Evolutionary conservation across 371 early-diverging fungal species (phyloP), one percentile per base, ranked within the genome.

Genomic region (Coemansia sp.): DNA sequence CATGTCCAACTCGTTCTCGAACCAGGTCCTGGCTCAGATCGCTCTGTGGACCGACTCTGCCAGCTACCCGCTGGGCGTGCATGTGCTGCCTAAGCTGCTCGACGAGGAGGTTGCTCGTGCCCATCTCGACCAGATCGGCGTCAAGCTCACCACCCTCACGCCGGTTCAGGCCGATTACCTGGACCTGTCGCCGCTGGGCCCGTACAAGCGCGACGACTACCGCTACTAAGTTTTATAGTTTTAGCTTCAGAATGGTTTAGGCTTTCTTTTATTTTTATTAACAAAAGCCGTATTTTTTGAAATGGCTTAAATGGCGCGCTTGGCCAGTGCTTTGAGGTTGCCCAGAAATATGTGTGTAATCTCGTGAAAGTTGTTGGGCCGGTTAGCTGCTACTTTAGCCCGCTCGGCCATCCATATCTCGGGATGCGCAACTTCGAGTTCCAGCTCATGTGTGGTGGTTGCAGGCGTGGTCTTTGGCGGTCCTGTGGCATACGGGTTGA

Each of bases 1-100:
- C 87, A 99, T 98, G 99, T 93, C 94, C 88, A 95, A 93, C 92
- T 97, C 98, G 66, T 99, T 99, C 90, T 89, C 93, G 75, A 97
- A 97, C 93, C 99, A 99, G 89, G 93, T 92, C 66, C 87, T 99
- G 70, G 99, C 99, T 73, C 98, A 97, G 86, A 94, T 99, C 68
- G 94, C 97, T 68, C 89, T 99, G 78, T 99, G 97, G 97, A 97
- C 94, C 71, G 91, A 95, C 82, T 84, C 86, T 65, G 85, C 80
- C 23, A 80, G 88, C 68, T 97, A 92, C 90, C 89, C 94, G 62
- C 85, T 97, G 68, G 97, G 99, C 84, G 99, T 98, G 68, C 97
- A 98, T 85, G 89, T 97, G 81, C 88, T 98, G 75, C 99, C 98
- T 89, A 99, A 97, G 94, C 89, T 94, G 83, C 89, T 98, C 74